Evolutionary conservation across 2,329 filamentous ascomycete genomes (phyloP).

Genomic region (Talaromyces sp.): DNA sequence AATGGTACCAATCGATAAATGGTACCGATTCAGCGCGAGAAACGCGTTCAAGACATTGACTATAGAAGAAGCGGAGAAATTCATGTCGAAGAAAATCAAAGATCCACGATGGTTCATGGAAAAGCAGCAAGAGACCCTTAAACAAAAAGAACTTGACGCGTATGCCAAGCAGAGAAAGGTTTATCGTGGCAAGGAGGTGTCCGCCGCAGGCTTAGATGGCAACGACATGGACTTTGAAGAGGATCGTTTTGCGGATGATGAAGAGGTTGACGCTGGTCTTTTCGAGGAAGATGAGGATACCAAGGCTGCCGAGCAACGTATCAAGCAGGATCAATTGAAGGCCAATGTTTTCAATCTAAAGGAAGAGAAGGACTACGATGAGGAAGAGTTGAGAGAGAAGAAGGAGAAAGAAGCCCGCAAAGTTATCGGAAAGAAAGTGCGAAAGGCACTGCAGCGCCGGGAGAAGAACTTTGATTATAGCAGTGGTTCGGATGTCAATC

Average conservation of each 20-base stretch:
- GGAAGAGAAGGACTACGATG: conserved; percentile 66
- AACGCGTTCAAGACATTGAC: conserved; percentile 68
- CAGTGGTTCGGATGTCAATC: conserved; percentile 61
- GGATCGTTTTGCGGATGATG: conserved; percentile 79
- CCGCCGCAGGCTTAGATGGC: conserved; percentile 53
- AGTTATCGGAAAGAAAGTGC: conserved; percentile 69
- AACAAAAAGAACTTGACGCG: conserved; percentile 58
- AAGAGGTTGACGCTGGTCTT: conserved; percentile 67
- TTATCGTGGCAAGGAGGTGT: conserved; percentile 44
- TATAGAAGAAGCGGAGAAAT: conserved; percentile 79
- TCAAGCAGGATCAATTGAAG: conserved; percentile 76
- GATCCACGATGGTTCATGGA: conserved; percentile 77
- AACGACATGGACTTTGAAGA: conserved; percentile 67
- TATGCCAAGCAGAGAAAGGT: conserved; percentile 48
- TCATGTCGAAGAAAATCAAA: conserved; percentile 73
- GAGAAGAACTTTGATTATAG: conserved; percentile 87
- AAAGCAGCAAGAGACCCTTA: conserved; percentile 49
- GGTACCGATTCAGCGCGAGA: conserved; percentile 64
- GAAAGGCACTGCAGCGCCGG: conserved; percentile 76
- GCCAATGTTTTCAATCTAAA: conserved; percentile 81
- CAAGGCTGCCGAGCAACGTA: conserved; percentile 66
- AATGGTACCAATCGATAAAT: conserved; percentile 91
- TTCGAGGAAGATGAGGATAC: conserved; percentile 81
- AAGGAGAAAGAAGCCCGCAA: conserved; percentile 64
- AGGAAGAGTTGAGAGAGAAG: conserved; percentile 62